These are phyloP conservation scores for Blastocrithidia nonstop DNA, from an alignment of 208 protist genomes.

Conservation along the genomic window DNA sequence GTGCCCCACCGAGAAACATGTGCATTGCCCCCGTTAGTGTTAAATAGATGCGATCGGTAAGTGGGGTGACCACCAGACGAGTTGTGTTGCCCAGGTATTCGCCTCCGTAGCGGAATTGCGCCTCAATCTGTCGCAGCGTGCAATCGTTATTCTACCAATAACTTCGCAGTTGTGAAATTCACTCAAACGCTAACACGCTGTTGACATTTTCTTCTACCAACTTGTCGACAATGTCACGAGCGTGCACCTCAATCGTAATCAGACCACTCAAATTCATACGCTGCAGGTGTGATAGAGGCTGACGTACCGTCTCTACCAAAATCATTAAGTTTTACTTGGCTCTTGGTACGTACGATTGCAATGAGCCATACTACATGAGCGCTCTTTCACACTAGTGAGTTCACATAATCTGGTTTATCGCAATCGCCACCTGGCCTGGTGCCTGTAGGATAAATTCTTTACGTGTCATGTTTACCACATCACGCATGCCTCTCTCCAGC, in stretches of 20 bases:
- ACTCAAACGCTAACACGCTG: conserved; percentile 89
- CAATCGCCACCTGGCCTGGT: conserved; percentile 86
- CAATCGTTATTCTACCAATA: conserved; percentile 93
- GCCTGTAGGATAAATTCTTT: conserved; percentile 69
- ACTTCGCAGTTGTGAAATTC: conserved; percentile 92
- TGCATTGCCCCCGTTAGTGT: conserved; percentile 93
- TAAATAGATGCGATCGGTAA: conserved; percentile 95
- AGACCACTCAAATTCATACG: conserved; percentile 89
- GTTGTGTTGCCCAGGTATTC: conserved; percentile 95
- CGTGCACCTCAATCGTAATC: conserved; percentile 94
- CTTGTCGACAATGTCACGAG: conserved; percentile 87
- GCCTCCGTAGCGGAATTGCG: conserved; percentile 89
- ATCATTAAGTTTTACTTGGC: conserved; percentile 79
- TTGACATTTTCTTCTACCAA: conserved; percentile 75
- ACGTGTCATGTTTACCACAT: conserved; percentile 47
- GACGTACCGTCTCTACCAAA: conserved; percentile 79
- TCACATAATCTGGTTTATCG: conserved; percentile 90
- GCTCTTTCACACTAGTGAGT: conserved; percentile 83
- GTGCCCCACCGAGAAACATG: conserved; percentile 90
- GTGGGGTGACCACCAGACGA: conserved; percentile 92
- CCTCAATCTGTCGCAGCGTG: conserved; percentile 83
- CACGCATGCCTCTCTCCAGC: conserved; percentile 70
- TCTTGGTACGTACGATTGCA: conserved; percentile 67
- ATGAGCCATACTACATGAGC: conserved; percentile 65
- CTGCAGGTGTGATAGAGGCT: conserved; percentile 75